These are phyloP conservation scores for Pythium myriotylum DNA, from an alignment of 352 stramenopile genomes.

Conservation along the genomic window DNA sequence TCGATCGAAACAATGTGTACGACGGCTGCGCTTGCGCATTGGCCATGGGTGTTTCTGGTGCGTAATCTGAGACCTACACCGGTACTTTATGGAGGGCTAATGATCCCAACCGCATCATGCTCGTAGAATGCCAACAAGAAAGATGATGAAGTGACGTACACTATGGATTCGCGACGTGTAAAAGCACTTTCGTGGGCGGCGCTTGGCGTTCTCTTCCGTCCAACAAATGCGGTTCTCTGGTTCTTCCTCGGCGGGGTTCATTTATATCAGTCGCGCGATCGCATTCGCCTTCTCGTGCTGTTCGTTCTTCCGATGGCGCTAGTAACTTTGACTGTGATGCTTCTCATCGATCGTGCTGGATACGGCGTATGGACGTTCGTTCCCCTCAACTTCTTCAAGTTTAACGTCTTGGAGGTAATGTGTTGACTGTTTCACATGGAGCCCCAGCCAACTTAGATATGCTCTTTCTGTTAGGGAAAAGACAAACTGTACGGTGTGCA, in stretches of 20 bases:
- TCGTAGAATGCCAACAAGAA: constrained; percentile 26
- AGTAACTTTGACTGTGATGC: constrained; percentile 52
- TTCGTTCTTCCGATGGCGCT: constrained; percentile 65
- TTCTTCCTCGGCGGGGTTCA: constrained; percentile 65
- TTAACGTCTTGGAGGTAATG: constrained; percentile 80
- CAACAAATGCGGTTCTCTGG: constrained; percentile 81
- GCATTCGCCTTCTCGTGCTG: constrained; percentile 38
- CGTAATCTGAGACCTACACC: not conserved
- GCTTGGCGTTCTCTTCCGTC: constrained; percentile 78
- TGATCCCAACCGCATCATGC: too few species aligned
- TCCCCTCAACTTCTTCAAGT: constrained; percentile 85
- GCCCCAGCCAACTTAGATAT: not conserved
- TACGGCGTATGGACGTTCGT: constrained; percentile 88
- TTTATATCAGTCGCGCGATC: constrained; percentile 51
- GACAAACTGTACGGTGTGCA: constrained; percentile 82
- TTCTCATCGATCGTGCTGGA: constrained; percentile 72
- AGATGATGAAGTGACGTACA: constrained; percentile 21
- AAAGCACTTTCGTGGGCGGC: constrained; percentile 60
- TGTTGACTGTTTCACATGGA: too few species aligned
- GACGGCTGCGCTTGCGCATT: constrained; percentile 67
- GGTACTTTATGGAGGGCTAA: too few species aligned
- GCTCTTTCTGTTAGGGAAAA: constrained; percentile 55
- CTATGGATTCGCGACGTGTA: constrained; percentile 12
- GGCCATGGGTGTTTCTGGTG: constrained; percentile 79
- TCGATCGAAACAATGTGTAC: constrained; percentile 84